A percentile compares a stretch with the other conserved stretches of the same genome.
phyloP scores from a whole-genome alignment of 495 filamentous ascomycete genomes.

The Penicillium bialowiezense region DNA sequence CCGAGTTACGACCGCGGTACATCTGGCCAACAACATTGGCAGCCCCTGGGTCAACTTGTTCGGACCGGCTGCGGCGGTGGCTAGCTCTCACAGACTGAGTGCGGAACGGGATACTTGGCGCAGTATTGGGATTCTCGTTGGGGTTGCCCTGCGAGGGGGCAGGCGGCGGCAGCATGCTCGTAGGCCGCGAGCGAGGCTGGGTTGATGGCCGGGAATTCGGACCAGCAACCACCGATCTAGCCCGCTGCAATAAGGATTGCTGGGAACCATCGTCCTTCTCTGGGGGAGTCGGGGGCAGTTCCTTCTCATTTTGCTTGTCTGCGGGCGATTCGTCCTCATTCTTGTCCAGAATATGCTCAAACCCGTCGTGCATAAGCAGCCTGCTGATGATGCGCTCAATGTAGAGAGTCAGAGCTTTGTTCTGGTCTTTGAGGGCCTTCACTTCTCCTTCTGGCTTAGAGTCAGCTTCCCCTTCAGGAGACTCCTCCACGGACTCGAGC shows the following conservation, averaged over 20 bases:
- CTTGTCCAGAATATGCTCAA: constrained; percentile 75
- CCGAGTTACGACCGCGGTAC: constrained; percentile 69
- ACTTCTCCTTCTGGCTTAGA: constrained; percentile 75
- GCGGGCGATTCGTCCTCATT: constrained; percentile 56
- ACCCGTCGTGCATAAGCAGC: constrained; percentile 88
- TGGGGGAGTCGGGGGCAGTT: constrained; percentile 76
- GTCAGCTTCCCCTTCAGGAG: constrained; percentile 54
- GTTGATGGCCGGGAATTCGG: constrained; percentile 36
- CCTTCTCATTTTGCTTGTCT: constrained; percentile 60
- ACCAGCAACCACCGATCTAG: constrained; percentile 64
- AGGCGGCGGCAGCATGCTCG: constrained; percentile 57
- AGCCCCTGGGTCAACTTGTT: constrained; percentile 59
- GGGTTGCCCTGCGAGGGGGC: constrained; percentile 37
- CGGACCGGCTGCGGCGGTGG: constrained; percentile 65
- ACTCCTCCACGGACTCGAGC: constrained; percentile 61
- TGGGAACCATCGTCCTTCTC: constrained; percentile 51
- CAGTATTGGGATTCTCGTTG: constrained; percentile 72
- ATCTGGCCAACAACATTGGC: constrained; percentile 79
- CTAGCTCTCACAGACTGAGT: constrained; percentile 58
- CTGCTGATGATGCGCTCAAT: constrained; percentile 98
- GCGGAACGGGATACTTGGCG: constrained; percentile 78
- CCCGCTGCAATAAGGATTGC: constrained; percentile 69
- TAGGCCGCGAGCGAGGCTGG: constrained; percentile 57
- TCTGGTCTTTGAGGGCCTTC: constrained; percentile 83
- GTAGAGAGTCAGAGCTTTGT: constrained; percentile 94